These are phyloP conservation scores for Rhizoclosmatium sp. DNA, from an alignment of 192 early-diverging fungal genomes.

Conservation along the genomic window DNA sequence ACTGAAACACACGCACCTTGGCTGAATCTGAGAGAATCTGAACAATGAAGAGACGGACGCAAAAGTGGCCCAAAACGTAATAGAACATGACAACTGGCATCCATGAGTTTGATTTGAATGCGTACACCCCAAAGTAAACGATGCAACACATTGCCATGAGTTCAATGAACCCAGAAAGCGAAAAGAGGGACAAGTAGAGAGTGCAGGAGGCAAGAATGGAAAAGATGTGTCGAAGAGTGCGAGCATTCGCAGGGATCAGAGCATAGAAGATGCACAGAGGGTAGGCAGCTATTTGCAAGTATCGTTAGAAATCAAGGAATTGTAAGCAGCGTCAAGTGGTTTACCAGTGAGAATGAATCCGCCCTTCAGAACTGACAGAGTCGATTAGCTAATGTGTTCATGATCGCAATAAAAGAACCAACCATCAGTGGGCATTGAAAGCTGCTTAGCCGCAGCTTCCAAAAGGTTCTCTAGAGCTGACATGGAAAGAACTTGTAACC, in stretches of 20 bases:
- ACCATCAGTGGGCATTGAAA: conserved; percentile 14
- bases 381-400: too few species aligned
- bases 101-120: conserved; percentile 25
- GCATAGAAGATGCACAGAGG: conserved; percentile 19
- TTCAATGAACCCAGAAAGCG: conserved; percentile 42
- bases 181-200: conserved; percentile 50
- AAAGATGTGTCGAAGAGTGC: conserved; percentile 48
- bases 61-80: conserved; percentile 48
- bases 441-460: neutral
- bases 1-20: conserved; percentile 2
- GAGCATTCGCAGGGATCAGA: conserved; percentile 6
- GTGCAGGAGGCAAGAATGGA: conserved; percentile 45
- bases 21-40: conserved; percentile 11
- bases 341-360: conserved; percentile 28
- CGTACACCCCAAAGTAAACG: conserved; percentile 33
- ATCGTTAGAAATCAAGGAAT: neutral
- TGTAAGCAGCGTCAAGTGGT: neutral
- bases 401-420: too few species aligned
- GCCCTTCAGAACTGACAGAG: conserved; percentile 13
- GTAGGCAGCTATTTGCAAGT: conserved; percentile 4
- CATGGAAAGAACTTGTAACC: neutral
- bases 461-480: neutral
- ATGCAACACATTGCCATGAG: conserved; percentile 35
- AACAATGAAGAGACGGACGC: conserved; percentile 8
- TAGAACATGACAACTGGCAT: conserved; percentile 46